Percentiles rank a stretch among this genome's conserved stretches.
phyloP scores from a whole-genome alignment of 805 yeast genomes.

The Lachancea fermentati region DNA sequence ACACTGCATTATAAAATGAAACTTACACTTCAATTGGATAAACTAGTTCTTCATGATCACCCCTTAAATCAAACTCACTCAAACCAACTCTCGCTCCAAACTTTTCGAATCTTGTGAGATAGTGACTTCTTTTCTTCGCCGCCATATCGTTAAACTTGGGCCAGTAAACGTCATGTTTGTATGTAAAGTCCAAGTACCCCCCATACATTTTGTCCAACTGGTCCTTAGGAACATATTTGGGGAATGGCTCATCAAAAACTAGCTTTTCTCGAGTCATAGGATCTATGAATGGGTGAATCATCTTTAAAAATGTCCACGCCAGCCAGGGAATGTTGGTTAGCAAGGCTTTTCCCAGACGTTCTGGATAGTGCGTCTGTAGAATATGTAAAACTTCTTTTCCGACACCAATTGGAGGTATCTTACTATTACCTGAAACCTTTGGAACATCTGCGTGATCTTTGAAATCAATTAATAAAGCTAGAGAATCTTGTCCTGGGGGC shows the following conservation, averaged over 20 bases:
- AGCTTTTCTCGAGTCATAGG: constrained; percentile 92
- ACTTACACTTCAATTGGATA: constrained; percentile 20
- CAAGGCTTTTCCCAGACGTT: constrained; percentile 87
- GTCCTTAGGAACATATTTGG: constrained; percentile 69
- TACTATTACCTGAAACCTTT: constrained; percentile 48
- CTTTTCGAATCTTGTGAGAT: constrained; percentile 59
- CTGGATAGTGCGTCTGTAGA: constrained; percentile 96
- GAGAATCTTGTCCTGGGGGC: constrained; percentile 95
- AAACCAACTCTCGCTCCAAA: constrained; percentile 73
- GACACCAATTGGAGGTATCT: constrained; percentile 80
- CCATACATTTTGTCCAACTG: constrained; percentile 84
- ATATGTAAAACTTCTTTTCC: constrained; percentile 92
- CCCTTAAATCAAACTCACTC: constrained; percentile 76
- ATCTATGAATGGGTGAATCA: constrained; percentile 93
- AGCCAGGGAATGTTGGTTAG: constrained; percentile 90
- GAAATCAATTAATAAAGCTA: constrained; percentile 88
- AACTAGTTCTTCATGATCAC: constrained; percentile 27
- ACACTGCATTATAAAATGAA: neutral
- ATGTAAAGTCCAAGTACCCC: constrained; percentile 79
- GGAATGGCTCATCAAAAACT: constrained; percentile 85
- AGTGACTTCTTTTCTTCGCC: constrained; percentile 50
- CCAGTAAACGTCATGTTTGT: constrained; percentile 79
- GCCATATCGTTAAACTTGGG: constrained; percentile 60
- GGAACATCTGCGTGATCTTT: constrained; percentile 62
- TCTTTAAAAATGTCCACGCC: constrained; percentile 86